Evolutionary conservation across 1,139 yeast genomes (phyloP).

Genomic region (Scheffersomyces illinoinensis): DNA sequence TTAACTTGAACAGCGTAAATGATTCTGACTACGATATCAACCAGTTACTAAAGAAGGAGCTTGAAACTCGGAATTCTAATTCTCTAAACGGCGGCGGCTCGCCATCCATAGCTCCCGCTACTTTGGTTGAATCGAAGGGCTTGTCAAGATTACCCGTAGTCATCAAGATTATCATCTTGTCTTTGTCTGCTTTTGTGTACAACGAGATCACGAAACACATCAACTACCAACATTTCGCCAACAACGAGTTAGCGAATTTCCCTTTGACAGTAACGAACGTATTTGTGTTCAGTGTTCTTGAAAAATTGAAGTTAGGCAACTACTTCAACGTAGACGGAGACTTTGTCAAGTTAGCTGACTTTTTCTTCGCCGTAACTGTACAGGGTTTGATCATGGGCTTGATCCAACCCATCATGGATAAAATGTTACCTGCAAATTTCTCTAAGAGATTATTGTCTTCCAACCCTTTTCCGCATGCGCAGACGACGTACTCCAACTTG

Average conservation of each 20-base stretch:
- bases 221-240: conserved; percentile 44
- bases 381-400: conserved; percentile 68
- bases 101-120: neutral
- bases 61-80: neutral
- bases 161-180: conserved; percentile 33
- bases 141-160: conserved; percentile 11
- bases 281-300: conserved; percentile 32
- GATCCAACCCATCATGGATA: conserved; percentile 63
- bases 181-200: conserved; percentile 48
- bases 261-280: conserved; percentile 37
- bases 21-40: conserved; percentile 13
- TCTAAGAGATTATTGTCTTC: conserved; percentile 23
- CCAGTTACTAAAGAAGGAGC: neutral
- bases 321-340: conserved; percentile 6
- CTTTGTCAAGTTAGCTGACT: conserved; percentile 18
- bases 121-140: neutral
- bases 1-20: conserved; percentile 28
- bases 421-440: conserved; percentile 36
- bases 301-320: conserved; percentile 24
- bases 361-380: conserved; percentile 27
- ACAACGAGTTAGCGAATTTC: conserved; percentile 9
- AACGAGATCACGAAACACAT: conserved; percentile 52
- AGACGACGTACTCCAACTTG: conserved; percentile 27
- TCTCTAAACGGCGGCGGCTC: neutral
- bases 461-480: conserved; percentile 26